phyloP scores from a whole-genome alignment of 306 rosid species.

The Rosa rugosa region DNA sequence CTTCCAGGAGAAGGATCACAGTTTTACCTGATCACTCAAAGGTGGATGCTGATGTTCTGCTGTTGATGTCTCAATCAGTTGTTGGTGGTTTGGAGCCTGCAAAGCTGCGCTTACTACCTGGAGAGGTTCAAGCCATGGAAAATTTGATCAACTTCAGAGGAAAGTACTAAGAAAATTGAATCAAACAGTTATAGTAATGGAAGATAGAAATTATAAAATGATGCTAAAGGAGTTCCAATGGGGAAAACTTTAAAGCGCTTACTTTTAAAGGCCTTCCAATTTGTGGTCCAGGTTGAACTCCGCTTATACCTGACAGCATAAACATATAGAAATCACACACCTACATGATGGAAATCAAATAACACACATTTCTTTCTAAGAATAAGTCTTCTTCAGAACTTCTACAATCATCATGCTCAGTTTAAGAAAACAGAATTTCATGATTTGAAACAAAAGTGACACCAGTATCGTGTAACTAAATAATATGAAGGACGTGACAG shows the following conservation, averaged over 20 bases:
- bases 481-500: neutral
- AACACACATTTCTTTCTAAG: neutral
- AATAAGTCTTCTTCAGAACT: neutral
- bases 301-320: constrained; percentile 37
- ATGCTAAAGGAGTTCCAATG: constrained; percentile 18
- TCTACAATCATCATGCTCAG: neutral
- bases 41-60: constrained; percentile 34
- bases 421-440: neutral
- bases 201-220: constrained; percentile 2
- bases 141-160: constrained; percentile 14
- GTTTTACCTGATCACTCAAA: constrained; percentile 34
- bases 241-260: constrained; percentile 19
- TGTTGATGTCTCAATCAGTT: constrained; percentile 22
- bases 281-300: constrained; percentile 20
- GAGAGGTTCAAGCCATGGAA: constrained; percentile 15
- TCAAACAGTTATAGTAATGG: constrained; percentile 3
- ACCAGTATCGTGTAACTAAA: neutral
- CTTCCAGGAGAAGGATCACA: constrained; percentile 9
- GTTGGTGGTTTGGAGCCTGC: constrained; percentile 34
- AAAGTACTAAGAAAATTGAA: constrained; percentile 22
- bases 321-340: constrained; percentile 10
- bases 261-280: constrained; percentile 44
- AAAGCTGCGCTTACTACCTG: constrained; percentile 32
- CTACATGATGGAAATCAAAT: neutral
- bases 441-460: neutral